Percentiles rank a stretch among this genome's conserved stretches.
Conservation (phyloP, 805 yeast species). For the Saccharomycopsis sp. region DNA sequence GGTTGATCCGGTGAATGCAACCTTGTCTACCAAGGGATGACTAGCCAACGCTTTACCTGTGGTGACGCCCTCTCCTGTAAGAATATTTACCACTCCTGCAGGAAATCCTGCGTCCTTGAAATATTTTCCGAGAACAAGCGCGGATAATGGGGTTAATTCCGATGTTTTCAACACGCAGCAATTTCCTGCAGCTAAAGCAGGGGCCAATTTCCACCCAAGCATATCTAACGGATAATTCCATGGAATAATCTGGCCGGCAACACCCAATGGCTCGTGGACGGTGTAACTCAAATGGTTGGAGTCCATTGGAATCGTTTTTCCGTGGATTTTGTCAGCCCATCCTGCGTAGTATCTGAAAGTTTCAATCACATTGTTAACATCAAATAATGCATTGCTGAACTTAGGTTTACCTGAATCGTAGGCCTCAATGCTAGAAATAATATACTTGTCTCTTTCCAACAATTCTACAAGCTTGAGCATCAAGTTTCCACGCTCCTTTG, state of each 20-base stretch:
- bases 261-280: slow-evolving; percentile 48
- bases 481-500: slow-evolving; percentile 39
- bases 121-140: slow-evolving; percentile 37
- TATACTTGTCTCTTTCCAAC: slow-evolving; percentile 41
- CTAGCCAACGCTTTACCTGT: slow-evolving; percentile 42
- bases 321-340: slow-evolving; percentile 64
- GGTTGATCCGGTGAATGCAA: slow-evolving; percentile 53
- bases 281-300: slow-evolving; percentile 48
- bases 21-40: slow-evolving; percentile 41
- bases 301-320: slow-evolving; percentile 56
- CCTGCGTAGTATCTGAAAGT: slow-evolving; percentile 66
- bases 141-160: slow-evolving; percentile 44
- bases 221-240: slow-evolving; percentile 47
- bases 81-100: slow-evolving; percentile 43
- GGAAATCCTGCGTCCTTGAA: slow-evolving; percentile 43
- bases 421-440: slow-evolving; percentile 51
- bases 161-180: slow-evolving; percentile 43
- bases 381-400: slow-evolving; percentile 46
- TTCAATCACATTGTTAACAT: slow-evolving; percentile 50
- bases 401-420: slow-evolving; percentile 55
- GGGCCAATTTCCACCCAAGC: slow-evolving; percentile 45
- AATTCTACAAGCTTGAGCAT: slow-evolving; percentile 45
- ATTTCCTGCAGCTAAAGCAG: slow-evolving; percentile 43
- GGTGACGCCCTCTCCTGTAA: slow-evolving; percentile 38
- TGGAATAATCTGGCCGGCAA: slow-evolving; percentile 46